These are phyloP conservation scores for Poa pratensis DNA, from an alignment of 176 grass and related monocot genomes.

Conservation along the genomic window DNA sequence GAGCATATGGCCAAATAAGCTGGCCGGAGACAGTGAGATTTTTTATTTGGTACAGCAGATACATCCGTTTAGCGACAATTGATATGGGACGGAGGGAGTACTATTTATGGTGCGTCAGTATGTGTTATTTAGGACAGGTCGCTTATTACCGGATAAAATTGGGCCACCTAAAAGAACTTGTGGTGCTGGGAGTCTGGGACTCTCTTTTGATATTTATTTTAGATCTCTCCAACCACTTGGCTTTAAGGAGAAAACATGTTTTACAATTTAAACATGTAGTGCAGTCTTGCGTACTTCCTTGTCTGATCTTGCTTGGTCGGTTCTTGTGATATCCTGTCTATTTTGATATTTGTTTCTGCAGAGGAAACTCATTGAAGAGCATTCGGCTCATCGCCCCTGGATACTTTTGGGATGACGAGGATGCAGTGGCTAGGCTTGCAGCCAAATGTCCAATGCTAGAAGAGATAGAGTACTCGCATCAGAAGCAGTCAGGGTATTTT, in stretches of 20 bases:
- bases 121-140: not conserved
- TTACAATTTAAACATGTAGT: not conserved
- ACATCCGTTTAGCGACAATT: no score
- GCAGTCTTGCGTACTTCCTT: not conserved
- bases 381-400: slow-evolving; percentile 35
- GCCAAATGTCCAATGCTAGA: slow-evolving; percentile 48
- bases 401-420: not conserved
- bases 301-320: not conserved
- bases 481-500: not conserved
- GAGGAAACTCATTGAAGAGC: slow-evolving; percentile 48
- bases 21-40: not conserved
- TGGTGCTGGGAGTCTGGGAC: not conserved
- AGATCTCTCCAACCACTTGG: no score
- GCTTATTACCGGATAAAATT: not conserved
- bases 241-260: not conserved
- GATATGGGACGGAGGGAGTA: no score
- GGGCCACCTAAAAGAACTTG: not conserved
- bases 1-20: not conserved
- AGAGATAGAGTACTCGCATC: slow-evolving; percentile 22
- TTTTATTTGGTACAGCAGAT: not conserved
- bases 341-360: slow-evolving; percentile 23
- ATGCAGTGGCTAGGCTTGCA: slow-evolving; percentile 25
- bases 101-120: not conserved
- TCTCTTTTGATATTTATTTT: not conserved
- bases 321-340: not conserved